phyloP scores from a whole-genome alignment of 108 stramenopile species.

The Nitzschia sp. region DNA sequence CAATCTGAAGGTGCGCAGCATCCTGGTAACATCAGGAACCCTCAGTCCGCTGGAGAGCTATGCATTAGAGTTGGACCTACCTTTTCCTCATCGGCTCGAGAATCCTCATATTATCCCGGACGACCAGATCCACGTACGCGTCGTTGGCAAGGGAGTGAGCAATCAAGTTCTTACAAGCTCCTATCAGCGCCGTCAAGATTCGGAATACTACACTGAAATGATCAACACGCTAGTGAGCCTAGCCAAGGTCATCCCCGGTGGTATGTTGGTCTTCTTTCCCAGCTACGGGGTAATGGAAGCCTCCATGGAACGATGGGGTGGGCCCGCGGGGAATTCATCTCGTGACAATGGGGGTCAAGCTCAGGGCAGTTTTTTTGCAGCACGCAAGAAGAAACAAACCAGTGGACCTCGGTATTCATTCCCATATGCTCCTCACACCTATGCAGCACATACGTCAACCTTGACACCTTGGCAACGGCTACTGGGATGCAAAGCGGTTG shows the following conservation, averaged over 20 bases:
- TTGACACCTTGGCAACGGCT: slow-evolving; percentile 75
- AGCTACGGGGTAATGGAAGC: slow-evolving; percentile 89
- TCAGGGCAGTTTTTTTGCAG: slow-evolving; percentile 48
- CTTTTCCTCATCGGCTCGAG: slow-evolving; percentile 87
- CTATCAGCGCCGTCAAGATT: slow-evolving; percentile 79
- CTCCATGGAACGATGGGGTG: slow-evolving; percentile 77
- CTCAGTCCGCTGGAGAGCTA: slow-evolving; percentile 92
- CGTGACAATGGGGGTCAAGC: slow-evolving; percentile 29
- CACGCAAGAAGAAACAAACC: slow-evolving; percentile 27
- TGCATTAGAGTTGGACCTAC: slow-evolving; percentile 84
- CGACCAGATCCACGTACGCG: slow-evolving; percentile 84
- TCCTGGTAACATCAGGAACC: slow-evolving; percentile 94
- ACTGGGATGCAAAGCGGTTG: slow-evolving; percentile 64
- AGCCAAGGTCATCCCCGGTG: slow-evolving; percentile 82
- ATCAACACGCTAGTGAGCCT: slow-evolving; percentile 85
- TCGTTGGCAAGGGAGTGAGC: slow-evolving; percentile 82
- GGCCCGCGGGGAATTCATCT: slow-evolving; percentile 34
- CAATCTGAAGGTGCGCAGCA: slow-evolving; percentile 75
- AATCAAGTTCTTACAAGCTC: slow-evolving; percentile 78
- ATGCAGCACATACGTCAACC: slow-evolving; percentile 17
- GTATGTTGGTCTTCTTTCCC: slow-evolving; percentile 96
- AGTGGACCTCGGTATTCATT: slow-evolving; percentile 43
- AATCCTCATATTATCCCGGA: slow-evolving; percentile 90
- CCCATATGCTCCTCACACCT: slow-evolving; percentile 23
- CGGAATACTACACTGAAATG: slow-evolving; percentile 88